A percentile compares a stretch with the other conserved stretches of the same genome.
Evolutionary conservation across 441 rosid genomes (phyloP).

Genomic region (Bruguiera hainesii): DNA sequence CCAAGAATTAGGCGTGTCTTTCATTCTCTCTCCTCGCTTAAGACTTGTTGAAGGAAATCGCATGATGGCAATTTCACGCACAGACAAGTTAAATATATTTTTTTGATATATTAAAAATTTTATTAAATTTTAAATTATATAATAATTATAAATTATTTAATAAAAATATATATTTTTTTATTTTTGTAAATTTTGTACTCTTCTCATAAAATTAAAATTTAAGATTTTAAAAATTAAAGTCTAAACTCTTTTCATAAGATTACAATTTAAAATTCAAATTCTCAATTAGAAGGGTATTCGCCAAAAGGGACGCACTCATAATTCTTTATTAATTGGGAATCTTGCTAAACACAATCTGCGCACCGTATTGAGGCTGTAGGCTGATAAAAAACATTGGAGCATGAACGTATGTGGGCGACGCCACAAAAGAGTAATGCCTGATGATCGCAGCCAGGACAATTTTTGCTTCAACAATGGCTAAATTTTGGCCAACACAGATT

Average conservation of each 20-base stretch:
- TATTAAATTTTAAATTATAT: no score
- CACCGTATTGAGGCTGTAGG: constrained; percentile 63
- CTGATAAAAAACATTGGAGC: constrained; percentile 49
- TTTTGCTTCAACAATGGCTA: constrained; percentile 59
- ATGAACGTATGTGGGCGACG: constrained; percentile 67
- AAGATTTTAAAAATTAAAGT: no score
- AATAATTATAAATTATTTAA: no score
- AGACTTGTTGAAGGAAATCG: no score
- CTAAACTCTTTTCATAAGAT: background rate
- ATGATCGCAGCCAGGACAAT: constrained; percentile 50
- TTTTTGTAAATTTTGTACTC: no score
- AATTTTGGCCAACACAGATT: constrained; percentile 63
- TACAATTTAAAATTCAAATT: background rate
- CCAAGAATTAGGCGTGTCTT: no score
- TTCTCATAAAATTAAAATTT: no score
- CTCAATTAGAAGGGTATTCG: background rate
- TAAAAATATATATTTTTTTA: no score
- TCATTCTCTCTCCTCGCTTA: no score
- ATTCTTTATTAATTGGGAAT: constrained; percentile 8
- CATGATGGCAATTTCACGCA: no score
- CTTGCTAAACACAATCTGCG: constrained; percentile 53
- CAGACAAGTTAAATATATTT: no score
- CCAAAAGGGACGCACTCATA: background rate
- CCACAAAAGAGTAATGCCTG: constrained; percentile 35
- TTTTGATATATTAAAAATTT: no score